These are phyloP conservation scores for Penicillium sp. DNA, from an alignment of 2,329 filamentous ascomycete species.

Conservation along the genomic window DNA sequence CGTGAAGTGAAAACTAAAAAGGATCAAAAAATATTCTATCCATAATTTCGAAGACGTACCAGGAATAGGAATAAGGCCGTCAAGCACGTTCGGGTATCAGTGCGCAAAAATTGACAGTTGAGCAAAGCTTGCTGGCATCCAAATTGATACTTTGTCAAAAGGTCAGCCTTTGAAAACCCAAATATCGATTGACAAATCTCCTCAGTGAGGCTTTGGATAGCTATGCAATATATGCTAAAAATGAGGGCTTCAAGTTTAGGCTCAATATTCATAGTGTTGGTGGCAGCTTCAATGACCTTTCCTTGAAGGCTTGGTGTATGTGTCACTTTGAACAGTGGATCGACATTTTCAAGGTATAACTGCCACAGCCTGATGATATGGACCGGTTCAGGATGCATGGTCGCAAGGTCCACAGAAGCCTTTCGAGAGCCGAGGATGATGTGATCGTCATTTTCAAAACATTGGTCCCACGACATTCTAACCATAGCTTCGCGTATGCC, in stretches of 20 bases:
- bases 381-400: conserved; percentile 19
- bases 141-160: conserved; percentile 45
- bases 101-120: conserved; percentile 45
- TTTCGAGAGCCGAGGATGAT: conserved; percentile 16
- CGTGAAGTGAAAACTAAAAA: conserved; percentile 55
- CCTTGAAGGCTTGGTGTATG: conserved; percentile 65
- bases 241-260: conserved; percentile 65
- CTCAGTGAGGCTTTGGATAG: conserved; percentile 56
- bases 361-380: conserved; percentile 56
- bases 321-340: conserved; percentile 67
- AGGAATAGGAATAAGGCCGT: conserved; percentile 57
- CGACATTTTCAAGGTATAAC: conserved; percentile 67
- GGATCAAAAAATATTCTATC: conserved; percentile 25
- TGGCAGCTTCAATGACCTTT: conserved; percentile 63
- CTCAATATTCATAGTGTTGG: conserved; percentile 55
- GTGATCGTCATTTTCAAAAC: conserved; percentile 11
- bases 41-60: conserved; percentile 35
- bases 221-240: conserved; percentile 67
- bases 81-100: conserved; percentile 46
- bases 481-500: conserved; percentile 3
- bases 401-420: conserved; percentile 7
- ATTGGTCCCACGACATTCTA: conserved; percentile 14
- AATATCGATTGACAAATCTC: conserved; percentile 53
- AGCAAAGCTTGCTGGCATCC: conserved; percentile 49
- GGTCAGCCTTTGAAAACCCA: conserved; percentile 36